Base-by-base conservation (phyloP, 2,329 filamentous ascomycete species). In the Diaporthe eres region DNA sequence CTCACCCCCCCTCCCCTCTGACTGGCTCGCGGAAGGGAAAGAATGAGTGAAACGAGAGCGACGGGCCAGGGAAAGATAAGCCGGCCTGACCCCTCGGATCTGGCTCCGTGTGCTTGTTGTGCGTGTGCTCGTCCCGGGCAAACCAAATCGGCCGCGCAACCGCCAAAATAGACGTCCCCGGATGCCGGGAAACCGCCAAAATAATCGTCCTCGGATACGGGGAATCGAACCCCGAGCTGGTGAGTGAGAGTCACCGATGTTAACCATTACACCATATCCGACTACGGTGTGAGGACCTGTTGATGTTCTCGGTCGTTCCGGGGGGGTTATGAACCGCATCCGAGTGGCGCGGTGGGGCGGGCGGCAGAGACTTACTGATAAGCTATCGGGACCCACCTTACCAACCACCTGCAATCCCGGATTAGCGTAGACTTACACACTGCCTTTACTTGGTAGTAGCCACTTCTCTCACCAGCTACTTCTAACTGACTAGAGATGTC, bases 171-270 rank as follows among this genome's bases (percentile, higher is more conserved):
- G 12, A 10, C 17, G 39, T 60, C 53, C 70, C 60, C 70, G 70
- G 70, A 72, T 72, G 60, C 68, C 55, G 68, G 68, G 68, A 72
- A 72, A 25, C 22, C 6, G n/a, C 25, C n/a, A 65, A 65, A 49
- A 65, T 1, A 4, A 22, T 10, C 17, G 28, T 60, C 53, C 68
- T 72, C 68, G 68, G 68, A 72, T 72, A 72, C 70, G 70, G 70
- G 70, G 70, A 72, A 72, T 72, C 70, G 70, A 72, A 72, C 70
- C 70, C 70, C 70, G 70, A 60, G 70, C 70, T 72, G 70, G 70
- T 72, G 70, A 72, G 70, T 72, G 70, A 72, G 70, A 72, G 70
- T 72, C 68, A 70, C 67, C 60, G 67, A 70, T 70, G 67, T 70
- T 70, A 70, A 57, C 68, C 68, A 71, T 58, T 71, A 71, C 68